These are phyloP conservation scores for Pythium sp. DNA, from an alignment of 352 stramenopile species.

Conservation along the genomic window DNA sequence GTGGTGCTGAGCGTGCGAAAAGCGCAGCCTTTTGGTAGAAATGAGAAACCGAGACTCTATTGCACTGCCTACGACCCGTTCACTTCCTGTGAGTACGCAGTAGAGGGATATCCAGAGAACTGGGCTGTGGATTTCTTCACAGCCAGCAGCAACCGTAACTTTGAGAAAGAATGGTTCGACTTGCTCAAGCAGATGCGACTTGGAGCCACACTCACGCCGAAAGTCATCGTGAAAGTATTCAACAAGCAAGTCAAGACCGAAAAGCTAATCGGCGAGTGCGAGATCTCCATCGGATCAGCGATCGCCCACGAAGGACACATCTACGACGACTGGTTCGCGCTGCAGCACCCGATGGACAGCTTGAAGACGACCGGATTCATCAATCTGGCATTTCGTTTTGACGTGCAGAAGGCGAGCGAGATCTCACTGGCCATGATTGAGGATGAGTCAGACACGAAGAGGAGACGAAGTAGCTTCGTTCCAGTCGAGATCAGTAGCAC, in stretches of 20 bases:
- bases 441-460: background rate
- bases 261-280: slow-evolving; percentile 65
- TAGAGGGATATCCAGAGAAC: slow-evolving; percentile 56
- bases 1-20: slow-evolving; percentile 69
- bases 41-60: slow-evolving; percentile 43
- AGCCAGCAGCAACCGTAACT: slow-evolving; percentile 32
- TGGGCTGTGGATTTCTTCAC: slow-evolving; percentile 77
- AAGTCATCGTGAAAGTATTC: slow-evolving; percentile 64
- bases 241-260: slow-evolving; percentile 71
- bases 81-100: slow-evolving; percentile 74
- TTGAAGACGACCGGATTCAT: slow-evolving; percentile 30
- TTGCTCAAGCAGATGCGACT: slow-evolving; percentile 56
- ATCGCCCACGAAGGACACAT: slow-evolving; percentile 71
- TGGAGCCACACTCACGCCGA: slow-evolving; percentile 58
- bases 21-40: slow-evolving; percentile 31
- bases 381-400: slow-evolving; percentile 57
- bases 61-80: slow-evolving; percentile 84
- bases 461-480: slow-evolving; percentile 4
- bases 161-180: slow-evolving; percentile 49
- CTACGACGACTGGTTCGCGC: slow-evolving; percentile 59
- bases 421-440: slow-evolving; percentile 8
- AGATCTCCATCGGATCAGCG: slow-evolving; percentile 68
- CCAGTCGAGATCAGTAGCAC: slow-evolving; percentile 6
- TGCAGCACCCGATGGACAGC: slow-evolving; percentile 33
- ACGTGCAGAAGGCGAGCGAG: slow-evolving; percentile 40